Conservation (phyloP, 768 basidiomycete species). For the Leccinum pellstonianum region DNA sequence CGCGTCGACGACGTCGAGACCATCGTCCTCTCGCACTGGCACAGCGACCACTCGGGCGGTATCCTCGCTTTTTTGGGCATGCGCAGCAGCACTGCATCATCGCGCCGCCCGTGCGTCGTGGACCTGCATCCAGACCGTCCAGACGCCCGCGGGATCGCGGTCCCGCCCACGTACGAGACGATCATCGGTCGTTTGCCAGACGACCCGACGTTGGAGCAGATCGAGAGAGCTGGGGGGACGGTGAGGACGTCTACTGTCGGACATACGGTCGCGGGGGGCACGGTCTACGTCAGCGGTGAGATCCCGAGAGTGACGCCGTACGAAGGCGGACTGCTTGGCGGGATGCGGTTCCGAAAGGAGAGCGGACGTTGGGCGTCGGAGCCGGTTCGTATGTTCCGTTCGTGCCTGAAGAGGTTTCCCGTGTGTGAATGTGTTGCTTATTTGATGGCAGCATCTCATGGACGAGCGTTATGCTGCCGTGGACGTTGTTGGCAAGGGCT, state of each 20-base stretch:
- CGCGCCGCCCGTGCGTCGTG: slow-evolving; percentile 42
- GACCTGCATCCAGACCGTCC: slow-evolving; percentile 82
- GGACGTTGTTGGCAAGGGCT: slow-evolving; percentile 78
- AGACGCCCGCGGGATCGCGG: slow-evolving; percentile 68
- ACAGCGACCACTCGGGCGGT: slow-evolving; percentile 73
- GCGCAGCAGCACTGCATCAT: slow-evolving; percentile 24
- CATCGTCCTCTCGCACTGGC: slow-evolving; percentile 79
- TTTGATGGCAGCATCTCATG: slow-evolving; percentile 58
- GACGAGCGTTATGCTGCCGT: slow-evolving; percentile 79
- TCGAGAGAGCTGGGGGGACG: slow-evolving; percentile 54
- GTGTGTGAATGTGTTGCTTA: not conserved
- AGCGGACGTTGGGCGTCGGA: slow-evolving; percentile 49
- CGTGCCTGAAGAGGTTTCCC: not conserved
- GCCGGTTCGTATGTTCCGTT: slow-evolving; percentile 38
- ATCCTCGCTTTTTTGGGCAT: slow-evolving; percentile 61
- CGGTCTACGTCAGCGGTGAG: slow-evolving; percentile 78
- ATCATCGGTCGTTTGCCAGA: slow-evolving; percentile 58
- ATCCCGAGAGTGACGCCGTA: slow-evolving; percentile 69
- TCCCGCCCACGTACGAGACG: slow-evolving; percentile 55
- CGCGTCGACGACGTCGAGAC: slow-evolving; percentile 55
- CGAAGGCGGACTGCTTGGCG: slow-evolving; percentile 69
- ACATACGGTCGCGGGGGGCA: slow-evolving; percentile 63
- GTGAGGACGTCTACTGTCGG: slow-evolving; percentile 56
- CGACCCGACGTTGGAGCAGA: slow-evolving; percentile 73
- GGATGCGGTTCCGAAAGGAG: slow-evolving; percentile 54